phyloP scores from a whole-genome alignment of 352 stramenopile genomes.

The Plasmopara muralis region DNA sequence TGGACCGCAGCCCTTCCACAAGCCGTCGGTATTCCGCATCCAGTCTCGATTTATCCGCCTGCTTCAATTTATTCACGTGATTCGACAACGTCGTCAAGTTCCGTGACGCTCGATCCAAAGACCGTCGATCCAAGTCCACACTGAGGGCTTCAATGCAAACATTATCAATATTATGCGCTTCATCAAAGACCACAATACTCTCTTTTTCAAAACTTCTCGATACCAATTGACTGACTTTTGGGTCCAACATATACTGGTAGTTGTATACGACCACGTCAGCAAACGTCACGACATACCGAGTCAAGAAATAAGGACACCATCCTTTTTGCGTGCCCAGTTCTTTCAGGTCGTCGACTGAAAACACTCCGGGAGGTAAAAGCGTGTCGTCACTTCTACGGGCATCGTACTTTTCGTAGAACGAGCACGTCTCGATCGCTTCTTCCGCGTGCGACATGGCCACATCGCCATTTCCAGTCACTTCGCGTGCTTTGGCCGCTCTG shows the following conservation, averaged over 20 bases:
- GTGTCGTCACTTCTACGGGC: slow-evolving; percentile 84
- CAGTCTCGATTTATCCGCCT: slow-evolving; percentile 85
- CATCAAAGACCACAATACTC: slow-evolving; percentile 95
- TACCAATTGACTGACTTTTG: slow-evolving; percentile 90
- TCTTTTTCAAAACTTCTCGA: slow-evolving; percentile 93
- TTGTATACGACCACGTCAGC: slow-evolving; percentile 99
- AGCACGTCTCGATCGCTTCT: slow-evolving; percentile 65
- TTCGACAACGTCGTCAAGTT: slow-evolving; percentile 79
- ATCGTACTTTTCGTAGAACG: slow-evolving; percentile 90
- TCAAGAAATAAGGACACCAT: slow-evolving; percentile 99
- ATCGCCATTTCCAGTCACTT: slow-evolving; percentile 8
- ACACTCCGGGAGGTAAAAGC: slow-evolving; percentile 90
- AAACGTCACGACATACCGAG: slow-evolving; percentile 94
- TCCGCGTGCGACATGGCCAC: slow-evolving; percentile 1
- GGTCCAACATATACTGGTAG: slow-evolving; percentile 99
- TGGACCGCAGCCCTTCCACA: slow-evolving; percentile 93
- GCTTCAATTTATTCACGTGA: slow-evolving; percentile 85
- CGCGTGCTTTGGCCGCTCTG: slow-evolving; percentile 29
- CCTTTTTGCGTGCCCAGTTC: slow-evolving; percentile 83
- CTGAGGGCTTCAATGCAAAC: slow-evolving; percentile 98
- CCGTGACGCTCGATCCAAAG: slow-evolving; percentile 88
- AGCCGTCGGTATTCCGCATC: slow-evolving; percentile 94
- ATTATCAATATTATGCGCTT: slow-evolving; percentile 99
- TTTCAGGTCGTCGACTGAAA: slow-evolving; percentile 96
- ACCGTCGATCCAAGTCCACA: slow-evolving; percentile 92